These are phyloP conservation scores for Schwanniomyces polymorphus DNA, from an alignment of 805 yeast genomes.

Conservation along the genomic window DNA sequence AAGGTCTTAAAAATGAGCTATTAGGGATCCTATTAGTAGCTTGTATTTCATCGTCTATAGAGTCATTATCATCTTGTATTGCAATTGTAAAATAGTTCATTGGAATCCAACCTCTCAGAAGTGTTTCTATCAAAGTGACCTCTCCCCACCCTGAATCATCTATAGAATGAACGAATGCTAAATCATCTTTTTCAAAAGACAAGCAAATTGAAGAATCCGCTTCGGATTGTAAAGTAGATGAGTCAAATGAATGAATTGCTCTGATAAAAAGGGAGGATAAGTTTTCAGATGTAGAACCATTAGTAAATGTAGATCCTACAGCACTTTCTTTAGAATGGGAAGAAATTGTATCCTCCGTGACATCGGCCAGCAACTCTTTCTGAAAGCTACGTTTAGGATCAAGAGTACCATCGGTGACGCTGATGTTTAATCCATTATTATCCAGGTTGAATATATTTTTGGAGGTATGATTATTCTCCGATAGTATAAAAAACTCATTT, in stretches of 20 bases:
- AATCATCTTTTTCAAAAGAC: constrained; percentile 66
- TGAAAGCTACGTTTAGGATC: constrained; percentile 12
- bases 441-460: constrained; percentile 9
- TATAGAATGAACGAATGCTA: constrained; percentile 75
- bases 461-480: not conserved
- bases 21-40: constrained; percentile 33
- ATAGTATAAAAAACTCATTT: constrained; percentile 15
- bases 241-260: constrained; percentile 60
- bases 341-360: not conserved
- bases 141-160: constrained; percentile 90
- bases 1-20: constrained; percentile 51
- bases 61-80: constrained; percentile 27
- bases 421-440: constrained; percentile 24
- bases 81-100: constrained; percentile 69
- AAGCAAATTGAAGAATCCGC: constrained; percentile 73
- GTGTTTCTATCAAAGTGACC: constrained; percentile 64
- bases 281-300: constrained; percentile 26
- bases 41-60: constrained; percentile 27
- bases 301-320: constrained; percentile 6
- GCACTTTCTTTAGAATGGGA: constrained; percentile 1
- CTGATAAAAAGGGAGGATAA: constrained; percentile 54
- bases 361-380: not conserved
- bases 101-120: constrained; percentile 82
- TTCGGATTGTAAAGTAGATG: constrained; percentile 57
- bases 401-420: constrained; percentile 12